Conservation (phyloP, 2,329 filamentous ascomycete genomes). For the Pseudogymnoascus pannorum region DNA sequence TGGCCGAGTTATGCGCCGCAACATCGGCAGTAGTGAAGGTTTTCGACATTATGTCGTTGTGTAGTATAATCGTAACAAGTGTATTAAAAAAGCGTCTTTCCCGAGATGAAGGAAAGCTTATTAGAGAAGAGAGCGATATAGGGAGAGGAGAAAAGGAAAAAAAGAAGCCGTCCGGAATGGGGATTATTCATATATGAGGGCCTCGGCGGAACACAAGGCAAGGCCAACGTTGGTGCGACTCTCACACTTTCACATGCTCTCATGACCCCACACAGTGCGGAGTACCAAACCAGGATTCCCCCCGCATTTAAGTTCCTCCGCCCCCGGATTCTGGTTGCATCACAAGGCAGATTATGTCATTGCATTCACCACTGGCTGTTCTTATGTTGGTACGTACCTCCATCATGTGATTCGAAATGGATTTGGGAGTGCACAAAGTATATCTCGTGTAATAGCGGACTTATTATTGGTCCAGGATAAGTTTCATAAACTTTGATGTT, state of each 20-base stretch:
- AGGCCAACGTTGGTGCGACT: background rate
- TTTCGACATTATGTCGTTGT: conserved; percentile 63
- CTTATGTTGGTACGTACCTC: background rate
- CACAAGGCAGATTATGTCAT: conserved; percentile 6
- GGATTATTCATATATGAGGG: conserved; percentile 9
- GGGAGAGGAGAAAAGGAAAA: background rate
- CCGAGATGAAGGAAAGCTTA: background rate
- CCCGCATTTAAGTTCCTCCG: conserved; percentile 4
- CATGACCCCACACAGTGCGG: background rate
- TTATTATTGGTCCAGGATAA: background rate
- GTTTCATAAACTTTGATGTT: conserved; percentile 3
- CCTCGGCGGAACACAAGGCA: background rate
- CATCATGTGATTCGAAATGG: background rate
- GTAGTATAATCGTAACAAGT: background rate
- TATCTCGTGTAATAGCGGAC: background rate
- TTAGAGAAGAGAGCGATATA: background rate
- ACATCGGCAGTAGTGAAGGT: conserved; percentile 80
- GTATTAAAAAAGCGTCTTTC: background rate
- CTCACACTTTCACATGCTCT: conserved; percentile 8
- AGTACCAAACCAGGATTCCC: background rate
- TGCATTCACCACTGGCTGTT: background rate
- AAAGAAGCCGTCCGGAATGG: background rate
- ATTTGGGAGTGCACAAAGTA: background rate
- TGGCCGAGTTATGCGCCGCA: conserved; percentile 80
- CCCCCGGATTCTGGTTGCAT: conserved; percentile 9